These are phyloP conservation scores for Zygoascus bituminiphila DNA, from an alignment of 805 yeast genomes.

Conservation along the genomic window DNA sequence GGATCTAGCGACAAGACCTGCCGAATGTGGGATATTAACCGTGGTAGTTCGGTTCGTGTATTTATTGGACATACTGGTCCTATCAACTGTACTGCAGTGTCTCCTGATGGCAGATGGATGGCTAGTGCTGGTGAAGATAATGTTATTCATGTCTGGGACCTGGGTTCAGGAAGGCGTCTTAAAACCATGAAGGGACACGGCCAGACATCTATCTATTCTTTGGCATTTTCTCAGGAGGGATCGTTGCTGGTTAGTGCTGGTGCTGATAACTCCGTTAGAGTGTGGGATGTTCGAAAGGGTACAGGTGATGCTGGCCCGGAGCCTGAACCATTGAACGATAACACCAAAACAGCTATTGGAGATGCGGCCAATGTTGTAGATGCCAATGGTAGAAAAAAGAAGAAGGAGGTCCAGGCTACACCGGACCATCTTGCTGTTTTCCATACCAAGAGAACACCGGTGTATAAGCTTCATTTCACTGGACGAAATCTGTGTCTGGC, in stretches of 20 bases:
- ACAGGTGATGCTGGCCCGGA: constrained; percentile 71
- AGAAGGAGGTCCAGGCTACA: constrained; percentile 69
- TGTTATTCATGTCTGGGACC: constrained; percentile 85
- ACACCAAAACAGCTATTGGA: constrained; percentile 9
- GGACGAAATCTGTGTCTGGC: constrained; percentile 85
- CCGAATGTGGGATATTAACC: constrained; percentile 94
- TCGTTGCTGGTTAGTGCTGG: constrained; percentile 85
- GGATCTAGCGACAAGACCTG: constrained; percentile 94
- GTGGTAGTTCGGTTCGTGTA: constrained; percentile 83
- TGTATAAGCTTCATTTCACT: constrained; percentile 87
- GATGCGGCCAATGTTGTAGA: constrained; percentile 8
- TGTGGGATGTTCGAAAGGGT: constrained; percentile 89
- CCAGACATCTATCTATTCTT: constrained; percentile 70
- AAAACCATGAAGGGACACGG: constrained; percentile 96
- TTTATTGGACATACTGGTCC: constrained; percentile 93
- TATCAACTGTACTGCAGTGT: constrained; percentile 72
- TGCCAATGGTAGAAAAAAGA: constrained; percentile 28
- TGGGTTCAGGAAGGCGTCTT: constrained; percentile 79
- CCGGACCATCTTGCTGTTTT: constrained; percentile 89
- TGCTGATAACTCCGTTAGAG: constrained; percentile 85
- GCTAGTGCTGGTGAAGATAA: constrained; percentile 95
- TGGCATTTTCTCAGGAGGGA: constrained; percentile 81
- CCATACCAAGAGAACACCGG: constrained; percentile 89
- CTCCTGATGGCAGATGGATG: constrained; percentile 96
- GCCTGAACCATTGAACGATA: constrained; percentile 53